Percentiles rank a stretch among this genome's conserved stretches.
Conservation (phyloP, 345 rosid genomes). For the Acer yangbiense region DNA sequence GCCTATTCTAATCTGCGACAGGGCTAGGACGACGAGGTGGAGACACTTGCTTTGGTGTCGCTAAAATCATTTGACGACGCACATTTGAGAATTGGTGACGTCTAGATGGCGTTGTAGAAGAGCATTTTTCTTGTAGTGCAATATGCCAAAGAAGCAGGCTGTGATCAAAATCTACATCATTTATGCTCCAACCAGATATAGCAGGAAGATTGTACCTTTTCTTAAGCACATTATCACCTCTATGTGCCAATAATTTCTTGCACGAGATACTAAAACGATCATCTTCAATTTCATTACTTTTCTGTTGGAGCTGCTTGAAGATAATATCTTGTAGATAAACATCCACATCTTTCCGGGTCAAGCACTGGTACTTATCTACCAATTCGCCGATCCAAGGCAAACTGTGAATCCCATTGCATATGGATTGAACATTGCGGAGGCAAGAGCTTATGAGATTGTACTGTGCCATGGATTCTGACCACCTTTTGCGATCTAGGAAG, state of each 20-base stretch:
- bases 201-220: not conserved
- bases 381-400: not conserved
- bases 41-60: too few relatives aligned
- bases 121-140: too few relatives aligned
- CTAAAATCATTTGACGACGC: too few relatives aligned
- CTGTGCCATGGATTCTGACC: not conserved
- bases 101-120: too few relatives aligned
- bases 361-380: not conserved
- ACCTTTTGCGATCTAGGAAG: not conserved
- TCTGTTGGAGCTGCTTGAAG: not conserved
- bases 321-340: not conserved
- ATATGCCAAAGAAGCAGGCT: conserved; percentile 38
- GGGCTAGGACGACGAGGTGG: too few relatives aligned
- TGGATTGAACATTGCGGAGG: not conserved
- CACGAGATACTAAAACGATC: not conserved
- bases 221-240: not conserved
- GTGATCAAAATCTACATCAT: conserved; percentile 18
- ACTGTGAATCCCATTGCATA: not conserved
- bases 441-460: not conserved
- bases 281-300: not conserved
- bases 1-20: too few relatives aligned
- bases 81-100: too few relatives aligned
- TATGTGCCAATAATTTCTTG: not conserved
- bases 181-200: conserved; percentile 15
- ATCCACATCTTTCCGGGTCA: not conserved